A percentile compares a stretch with the other conserved stretches of the same genome.
Evolutionary conservation across 2,329 filamentous ascomycete genomes (phyloP).

Genomic region (Stromatinia cepivora): DNA sequence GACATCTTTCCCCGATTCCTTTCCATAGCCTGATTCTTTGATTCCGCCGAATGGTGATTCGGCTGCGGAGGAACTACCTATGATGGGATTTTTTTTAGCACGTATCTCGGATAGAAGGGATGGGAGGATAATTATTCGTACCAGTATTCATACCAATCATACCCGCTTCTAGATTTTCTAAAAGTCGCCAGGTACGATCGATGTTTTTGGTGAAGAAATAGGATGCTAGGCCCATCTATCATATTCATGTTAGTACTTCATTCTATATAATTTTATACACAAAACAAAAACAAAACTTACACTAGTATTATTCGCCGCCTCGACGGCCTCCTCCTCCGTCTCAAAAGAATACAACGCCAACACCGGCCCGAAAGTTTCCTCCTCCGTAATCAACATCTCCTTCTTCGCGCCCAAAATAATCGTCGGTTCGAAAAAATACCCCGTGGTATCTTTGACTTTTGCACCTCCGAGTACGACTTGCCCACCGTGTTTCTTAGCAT

Average conservation of each 20-base stretch:
- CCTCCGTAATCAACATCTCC: conserved; percentile 57
- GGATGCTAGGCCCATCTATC: conserved; percentile 60
- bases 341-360: conserved; percentile 64
- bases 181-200: conserved; percentile 63
- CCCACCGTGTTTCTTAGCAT: conserved; percentile 63
- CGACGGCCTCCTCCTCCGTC: conserved; percentile 63
- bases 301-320: conserved; percentile 57
- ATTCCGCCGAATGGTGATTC: conserved; percentile 68
- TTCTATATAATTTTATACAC: not conserved
- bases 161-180: conserved; percentile 67
- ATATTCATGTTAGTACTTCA: conserved; percentile 16
- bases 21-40: conserved; percentile 67
- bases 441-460: conserved; percentile 49
- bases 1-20: conserved; percentile 66
- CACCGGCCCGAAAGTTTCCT: conserved; percentile 68
- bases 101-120: not conserved
- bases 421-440: conserved; percentile 71
- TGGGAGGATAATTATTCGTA: conserved; percentile 38
- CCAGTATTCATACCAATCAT: conserved; percentile 69
- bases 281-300: conserved; percentile 27
- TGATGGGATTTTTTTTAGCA: conserved; percentile 11
- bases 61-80: conserved; percentile 62
- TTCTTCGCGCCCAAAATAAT: conserved; percentile 59
- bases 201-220: conserved; percentile 70
- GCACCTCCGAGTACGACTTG: conserved; percentile 63